Evolutionary conservation across 441 rosid species (phyloP).

Genomic region (Rhodomyrtus psidioides): DNA sequence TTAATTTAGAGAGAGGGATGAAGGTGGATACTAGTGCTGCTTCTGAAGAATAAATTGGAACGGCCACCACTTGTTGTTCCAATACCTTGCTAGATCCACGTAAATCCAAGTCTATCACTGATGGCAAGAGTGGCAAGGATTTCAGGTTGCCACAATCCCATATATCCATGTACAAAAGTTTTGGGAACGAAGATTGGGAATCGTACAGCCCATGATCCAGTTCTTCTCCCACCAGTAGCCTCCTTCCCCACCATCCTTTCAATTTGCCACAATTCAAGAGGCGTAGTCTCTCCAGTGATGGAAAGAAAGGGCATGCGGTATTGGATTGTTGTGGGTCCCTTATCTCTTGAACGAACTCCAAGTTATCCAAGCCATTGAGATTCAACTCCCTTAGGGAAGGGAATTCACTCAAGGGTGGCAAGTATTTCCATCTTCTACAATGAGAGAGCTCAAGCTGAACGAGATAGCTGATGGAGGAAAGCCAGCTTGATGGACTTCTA

Average conservation of each 20-base stretch:
- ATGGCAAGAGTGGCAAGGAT: background rate
- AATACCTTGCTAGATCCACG: background rate
- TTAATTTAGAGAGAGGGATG: background rate
- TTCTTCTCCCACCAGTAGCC: background rate
- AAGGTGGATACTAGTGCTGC: background rate
- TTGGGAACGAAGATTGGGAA: background rate
- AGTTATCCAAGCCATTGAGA: too few relatives aligned
- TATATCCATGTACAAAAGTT: background rate
- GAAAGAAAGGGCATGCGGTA: background rate
- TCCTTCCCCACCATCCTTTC: background rate
- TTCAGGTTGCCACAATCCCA: background rate
- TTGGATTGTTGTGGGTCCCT: background rate
- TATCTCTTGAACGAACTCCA: background rate
- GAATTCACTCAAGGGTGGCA: too few relatives aligned
- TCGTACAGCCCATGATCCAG: background rate
- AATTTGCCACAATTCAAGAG: background rate
- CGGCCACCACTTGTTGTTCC: background rate
- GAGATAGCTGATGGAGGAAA: too few relatives aligned
- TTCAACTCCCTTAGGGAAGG: too few relatives aligned
- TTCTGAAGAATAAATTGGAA: background rate
- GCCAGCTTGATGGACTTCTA: too few relatives aligned
- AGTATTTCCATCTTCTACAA: too few relatives aligned
- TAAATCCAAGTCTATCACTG: fast-evolving
- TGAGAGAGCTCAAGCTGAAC: fast-evolving
- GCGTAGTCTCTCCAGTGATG: background rate